Percentiles rank a stretch among this genome's conserved stretches.
Conservation (phyloP, 2,329 filamentous ascomycete species). For the Alternaria metachromatica region DNA sequence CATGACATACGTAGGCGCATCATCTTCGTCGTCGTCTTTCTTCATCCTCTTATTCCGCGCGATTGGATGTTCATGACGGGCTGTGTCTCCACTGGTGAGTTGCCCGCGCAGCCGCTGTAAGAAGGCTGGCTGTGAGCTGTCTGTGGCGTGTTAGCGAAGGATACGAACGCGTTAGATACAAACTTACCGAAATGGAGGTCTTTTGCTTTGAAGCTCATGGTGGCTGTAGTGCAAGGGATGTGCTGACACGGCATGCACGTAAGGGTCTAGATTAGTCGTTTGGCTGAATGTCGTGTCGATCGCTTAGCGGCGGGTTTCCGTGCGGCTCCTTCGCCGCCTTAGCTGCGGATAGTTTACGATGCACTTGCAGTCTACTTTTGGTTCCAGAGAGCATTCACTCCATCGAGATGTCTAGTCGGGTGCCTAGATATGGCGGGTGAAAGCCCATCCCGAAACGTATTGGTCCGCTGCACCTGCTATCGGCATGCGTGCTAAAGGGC, state of each 20-base stretch:
- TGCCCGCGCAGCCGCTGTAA: constrained; percentile 58
- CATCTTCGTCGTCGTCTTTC: constrained; percentile 74
- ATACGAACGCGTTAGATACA: constrained; percentile 15
- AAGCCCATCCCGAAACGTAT: constrained; percentile 8
- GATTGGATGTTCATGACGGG: constrained; percentile 53
- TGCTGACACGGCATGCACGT: not conserved
- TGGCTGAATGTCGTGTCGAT: constrained; percentile 14
- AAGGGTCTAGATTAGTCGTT: constrained; percentile 10
- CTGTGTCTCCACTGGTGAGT: constrained; percentile 59
- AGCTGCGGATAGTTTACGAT: not conserved
- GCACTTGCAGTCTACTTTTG: not conserved
- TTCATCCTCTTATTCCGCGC: constrained; percentile 54
- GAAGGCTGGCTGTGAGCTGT: constrained; percentile 59
- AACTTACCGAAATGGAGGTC: constrained; percentile 69
- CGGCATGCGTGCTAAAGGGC: constrained; percentile 14
- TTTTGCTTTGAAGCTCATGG: constrained; percentile 68
- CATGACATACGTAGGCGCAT: constrained; percentile 76
- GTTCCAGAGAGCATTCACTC: not conserved
- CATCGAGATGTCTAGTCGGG: not conserved
- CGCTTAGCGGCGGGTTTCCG: constrained; percentile 17
- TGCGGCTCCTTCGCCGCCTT: constrained; percentile 15
- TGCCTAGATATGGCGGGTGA: not conserved
- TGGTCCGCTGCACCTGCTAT: constrained; percentile 13
- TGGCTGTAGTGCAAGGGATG: constrained; percentile 7
- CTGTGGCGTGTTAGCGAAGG: constrained; percentile 50